These are phyloP conservation scores for Fusarium algeriense DNA, from an alignment of 2,329 filamentous ascomycete species.

Conservation along the genomic window DNA sequence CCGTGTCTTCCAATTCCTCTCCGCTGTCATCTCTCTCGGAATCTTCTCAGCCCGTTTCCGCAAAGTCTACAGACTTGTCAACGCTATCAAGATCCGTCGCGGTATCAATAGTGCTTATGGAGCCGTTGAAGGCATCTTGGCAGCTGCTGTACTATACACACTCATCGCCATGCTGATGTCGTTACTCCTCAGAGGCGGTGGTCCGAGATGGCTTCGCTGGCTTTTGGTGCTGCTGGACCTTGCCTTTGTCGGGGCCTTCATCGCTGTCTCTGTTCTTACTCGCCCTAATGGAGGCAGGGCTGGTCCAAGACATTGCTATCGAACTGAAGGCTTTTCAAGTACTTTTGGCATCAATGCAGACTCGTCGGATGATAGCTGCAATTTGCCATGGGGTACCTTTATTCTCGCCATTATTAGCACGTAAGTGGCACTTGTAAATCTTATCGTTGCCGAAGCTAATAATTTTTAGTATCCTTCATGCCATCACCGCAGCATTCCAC, in stretches of 20 bases:
- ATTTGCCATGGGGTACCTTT: slow-evolving; percentile 30
- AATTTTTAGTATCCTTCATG: neutral
- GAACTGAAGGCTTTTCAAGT: neutral
- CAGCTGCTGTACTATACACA: slow-evolving; percentile 32
- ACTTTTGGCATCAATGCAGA: neutral
- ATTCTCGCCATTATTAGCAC: slow-evolving; percentile 31
- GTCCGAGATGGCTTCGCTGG: slow-evolving; percentile 30
- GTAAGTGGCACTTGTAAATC: neutral
- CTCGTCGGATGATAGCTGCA: neutral
- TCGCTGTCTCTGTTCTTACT: slow-evolving; percentile 18
- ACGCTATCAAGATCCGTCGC: slow-evolving; percentile 22
- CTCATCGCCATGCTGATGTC: slow-evolving; percentile 23
- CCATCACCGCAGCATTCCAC: slow-evolving; percentile 22
- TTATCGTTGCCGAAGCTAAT: neutral
- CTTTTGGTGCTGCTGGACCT: slow-evolving; percentile 21
- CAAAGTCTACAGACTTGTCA: slow-evolving; percentile 23
- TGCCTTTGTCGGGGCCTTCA: slow-evolving; percentile 23
- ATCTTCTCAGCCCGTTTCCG: slow-evolving; percentile 28
- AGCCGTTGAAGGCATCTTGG: slow-evolving; percentile 37
- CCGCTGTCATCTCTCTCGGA: slow-evolving; percentile 24
- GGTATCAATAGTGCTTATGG: slow-evolving; percentile 23
- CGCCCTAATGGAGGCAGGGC: slow-evolving; percentile 13
- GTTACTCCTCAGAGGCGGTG: slow-evolving; percentile 13
- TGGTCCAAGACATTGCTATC: slow-evolving; percentile 19
- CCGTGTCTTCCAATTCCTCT: slow-evolving; percentile 30